Evolutionary conservation across 345 rosid species (phyloP).

Genomic region (Salix udensis): DNA sequence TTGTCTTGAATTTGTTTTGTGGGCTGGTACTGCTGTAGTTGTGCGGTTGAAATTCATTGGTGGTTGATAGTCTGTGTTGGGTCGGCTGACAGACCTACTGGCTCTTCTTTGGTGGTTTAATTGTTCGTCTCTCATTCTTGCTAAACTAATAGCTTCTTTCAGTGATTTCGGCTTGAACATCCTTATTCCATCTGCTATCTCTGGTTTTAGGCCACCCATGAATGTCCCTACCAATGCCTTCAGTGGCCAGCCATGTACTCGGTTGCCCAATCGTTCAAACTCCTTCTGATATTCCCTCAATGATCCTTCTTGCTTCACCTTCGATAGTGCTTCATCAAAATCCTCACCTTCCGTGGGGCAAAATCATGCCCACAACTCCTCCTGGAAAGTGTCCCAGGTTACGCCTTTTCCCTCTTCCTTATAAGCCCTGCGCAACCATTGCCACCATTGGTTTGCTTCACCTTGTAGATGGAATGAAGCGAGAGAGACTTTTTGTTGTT

Average conservation of each 20-base stretch:
- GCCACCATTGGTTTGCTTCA: neutral
- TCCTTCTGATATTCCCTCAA: neutral
- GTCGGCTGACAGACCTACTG: too few species aligned
- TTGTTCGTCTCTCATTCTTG: neutral
- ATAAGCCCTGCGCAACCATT: too few species aligned
- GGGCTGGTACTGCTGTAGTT: rapidly evolving
- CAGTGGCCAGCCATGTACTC: neutral
- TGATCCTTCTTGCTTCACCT: too few species aligned
- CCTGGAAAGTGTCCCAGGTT: neutral
- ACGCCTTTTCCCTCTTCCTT: neutral
- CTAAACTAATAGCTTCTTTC: neutral
- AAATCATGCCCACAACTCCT: neutral
- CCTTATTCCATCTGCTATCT: neutral
- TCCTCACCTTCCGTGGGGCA: neutral
- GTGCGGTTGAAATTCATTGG: too few species aligned
- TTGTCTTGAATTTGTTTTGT: too few species aligned
- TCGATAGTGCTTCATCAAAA: neutral
- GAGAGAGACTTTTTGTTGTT: too few species aligned
- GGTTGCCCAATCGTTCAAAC: neutral
- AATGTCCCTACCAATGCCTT: neutral
- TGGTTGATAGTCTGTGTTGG: rapidly evolving
- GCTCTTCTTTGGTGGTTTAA: too few species aligned
- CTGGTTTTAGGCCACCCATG: neutral
- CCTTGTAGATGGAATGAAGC: too few species aligned
- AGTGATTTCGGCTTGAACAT: neutral